phyloP scores from a whole-genome alignment of 805 yeast species.

The Nakazawaea molendinolei region DNA sequence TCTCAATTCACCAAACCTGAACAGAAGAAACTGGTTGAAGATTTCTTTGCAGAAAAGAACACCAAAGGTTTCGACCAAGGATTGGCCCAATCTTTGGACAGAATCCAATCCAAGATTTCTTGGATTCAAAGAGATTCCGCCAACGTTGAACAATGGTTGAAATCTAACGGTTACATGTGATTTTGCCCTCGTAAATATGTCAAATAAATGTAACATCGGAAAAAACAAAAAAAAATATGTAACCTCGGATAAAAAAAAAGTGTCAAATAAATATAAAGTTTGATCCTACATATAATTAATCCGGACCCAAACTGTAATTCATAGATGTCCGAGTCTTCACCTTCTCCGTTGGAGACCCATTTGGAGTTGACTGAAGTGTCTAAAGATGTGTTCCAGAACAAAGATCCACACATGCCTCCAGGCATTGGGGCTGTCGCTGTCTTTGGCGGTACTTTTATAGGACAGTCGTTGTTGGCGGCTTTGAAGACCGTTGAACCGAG shows the following conservation, averaged over 20 bases:
- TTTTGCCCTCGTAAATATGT: no score
- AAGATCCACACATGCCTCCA: constrained; percentile 3
- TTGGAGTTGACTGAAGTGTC: constrained; percentile 5
- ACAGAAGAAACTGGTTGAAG: constrained; percentile 42
- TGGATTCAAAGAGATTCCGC: constrained; percentile 55
- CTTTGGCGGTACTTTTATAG: constrained; percentile 10
- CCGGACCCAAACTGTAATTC: no score
- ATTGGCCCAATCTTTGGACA: constrained; percentile 60
- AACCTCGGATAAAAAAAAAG: no score
- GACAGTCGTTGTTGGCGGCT: not conserved
- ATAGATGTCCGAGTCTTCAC: not conserved
- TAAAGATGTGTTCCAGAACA: constrained; percentile 7
- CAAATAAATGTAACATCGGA: no score
- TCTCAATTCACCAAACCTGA: constrained; percentile 15
- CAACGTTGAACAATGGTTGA: constrained; percentile 43
- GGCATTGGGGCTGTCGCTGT: not conserved
- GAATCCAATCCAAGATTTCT: constrained; percentile 45
- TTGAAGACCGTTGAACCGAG: constrained; percentile 23
- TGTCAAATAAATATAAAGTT: no score
- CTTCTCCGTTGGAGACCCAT: constrained; percentile 7
- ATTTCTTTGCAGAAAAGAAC: constrained; percentile 45
- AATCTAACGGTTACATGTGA: constrained; percentile 21
- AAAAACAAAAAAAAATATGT: no score
- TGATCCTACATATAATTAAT: no score
- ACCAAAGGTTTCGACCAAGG: constrained; percentile 61